Percentiles rank a stretch among this genome's conserved stretches.
Conservation (phyloP, 345 rosid species). For the Zanthoxylum bungeanum region DNA sequence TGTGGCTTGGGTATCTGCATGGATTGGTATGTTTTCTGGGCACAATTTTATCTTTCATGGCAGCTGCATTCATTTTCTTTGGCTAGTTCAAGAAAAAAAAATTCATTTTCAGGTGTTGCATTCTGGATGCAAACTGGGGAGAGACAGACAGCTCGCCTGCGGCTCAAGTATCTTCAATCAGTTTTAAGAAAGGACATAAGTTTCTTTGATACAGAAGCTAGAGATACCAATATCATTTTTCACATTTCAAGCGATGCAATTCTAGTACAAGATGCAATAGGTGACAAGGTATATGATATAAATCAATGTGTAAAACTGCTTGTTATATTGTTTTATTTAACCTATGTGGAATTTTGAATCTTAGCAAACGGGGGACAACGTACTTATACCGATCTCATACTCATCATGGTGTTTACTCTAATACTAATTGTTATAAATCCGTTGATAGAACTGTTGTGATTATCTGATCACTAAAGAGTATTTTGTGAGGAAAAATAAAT, state of each 20-base stretch:
- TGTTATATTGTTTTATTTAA: no score
- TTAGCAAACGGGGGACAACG: no score
- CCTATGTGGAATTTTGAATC: no score
- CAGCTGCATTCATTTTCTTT: no score
- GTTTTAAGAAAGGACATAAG: conserved; percentile 55
- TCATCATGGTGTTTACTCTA: no score
- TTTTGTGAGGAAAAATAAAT: no score
- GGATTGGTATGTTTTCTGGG: conserved; percentile 51
- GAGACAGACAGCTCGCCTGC: conserved; percentile 75
- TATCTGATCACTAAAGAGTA: no score
- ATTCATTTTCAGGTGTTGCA: conserved; percentile 50
- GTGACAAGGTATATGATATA: conserved; percentile 97
- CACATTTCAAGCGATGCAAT: conserved; percentile 85
- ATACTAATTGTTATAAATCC: no score
- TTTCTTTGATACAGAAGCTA: conserved; percentile 73
- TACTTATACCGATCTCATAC: no score
- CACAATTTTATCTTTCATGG: neutral
- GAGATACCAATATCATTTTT: conserved; percentile 57
- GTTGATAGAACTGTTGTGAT: no score
- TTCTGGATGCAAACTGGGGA: conserved; percentile 89
- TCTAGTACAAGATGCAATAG: conserved; percentile 84
- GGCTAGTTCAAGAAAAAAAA: no score
- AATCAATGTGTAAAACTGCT: no score
- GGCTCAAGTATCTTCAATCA: conserved; percentile 62
- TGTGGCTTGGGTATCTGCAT: conserved; percentile 50